Evolutionary conservation across 2,329 filamentous ascomycete genomes (phyloP).

Genomic region (Sporothrix humicola): DNA sequence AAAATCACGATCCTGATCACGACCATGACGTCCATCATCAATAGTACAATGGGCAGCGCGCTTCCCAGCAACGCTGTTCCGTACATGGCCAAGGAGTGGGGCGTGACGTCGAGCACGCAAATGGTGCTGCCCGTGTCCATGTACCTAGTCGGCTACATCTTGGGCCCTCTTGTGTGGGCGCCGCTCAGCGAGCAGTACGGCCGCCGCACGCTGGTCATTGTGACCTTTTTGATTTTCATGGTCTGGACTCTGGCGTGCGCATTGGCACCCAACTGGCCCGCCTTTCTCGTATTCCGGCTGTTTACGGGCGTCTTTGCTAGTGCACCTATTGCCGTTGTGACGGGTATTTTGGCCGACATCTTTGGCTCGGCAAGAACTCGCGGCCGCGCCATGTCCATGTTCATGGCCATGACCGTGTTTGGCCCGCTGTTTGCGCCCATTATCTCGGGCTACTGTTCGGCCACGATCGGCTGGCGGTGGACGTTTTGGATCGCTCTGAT

Average conservation of each 20-base stretch:
- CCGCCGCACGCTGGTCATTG: conserved; percentile 54
- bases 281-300: conserved; percentile 61
- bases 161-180: conserved; percentile 63
- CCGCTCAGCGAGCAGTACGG: conserved; percentile 71
- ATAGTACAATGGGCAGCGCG: conserved; percentile 69
- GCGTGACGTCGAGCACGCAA: conserved; percentile 55
- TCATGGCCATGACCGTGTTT: conserved; percentile 64
- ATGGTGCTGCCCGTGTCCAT: conserved; percentile 65
- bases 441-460: conserved; percentile 65
- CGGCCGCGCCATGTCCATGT: conserved; percentile 66
- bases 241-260: conserved; percentile 63
- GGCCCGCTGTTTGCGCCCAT: conserved; percentile 71
- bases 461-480: conserved; percentile 70
- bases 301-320: conserved; percentile 59
- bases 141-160: conserved; percentile 52
- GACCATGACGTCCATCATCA: conserved; percentile 66
- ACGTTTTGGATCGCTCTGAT: conserved; percentile 73
- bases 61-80: conserved; percentile 68
- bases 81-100: conserved; percentile 63
- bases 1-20: conserved; percentile 63
- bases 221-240: conserved; percentile 55
- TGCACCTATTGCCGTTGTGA: conserved; percentile 66
- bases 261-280: conserved; percentile 58
- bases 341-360: conserved; percentile 69
- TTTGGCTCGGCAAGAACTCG: conserved; percentile 61